phyloP scores from a whole-genome alignment of 2,329 filamentous ascomycete genomes.

The Salinomyces thailandicus region DNA sequence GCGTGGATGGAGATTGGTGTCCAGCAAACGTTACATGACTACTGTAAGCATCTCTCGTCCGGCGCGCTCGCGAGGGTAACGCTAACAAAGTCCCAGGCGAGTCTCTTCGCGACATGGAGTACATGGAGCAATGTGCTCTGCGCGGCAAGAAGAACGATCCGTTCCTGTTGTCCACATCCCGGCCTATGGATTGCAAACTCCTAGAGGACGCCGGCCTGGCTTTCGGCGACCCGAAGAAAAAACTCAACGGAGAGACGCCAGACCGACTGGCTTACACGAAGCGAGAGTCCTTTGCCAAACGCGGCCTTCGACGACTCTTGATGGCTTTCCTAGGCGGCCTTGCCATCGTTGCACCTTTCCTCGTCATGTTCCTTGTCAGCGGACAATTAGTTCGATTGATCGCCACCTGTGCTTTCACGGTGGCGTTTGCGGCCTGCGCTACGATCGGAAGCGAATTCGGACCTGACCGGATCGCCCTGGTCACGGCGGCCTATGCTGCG shows the following conservation, averaged over 20 bases:
- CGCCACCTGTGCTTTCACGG: slow-evolving; percentile 7
- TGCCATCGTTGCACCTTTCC: slow-evolving; percentile 8
- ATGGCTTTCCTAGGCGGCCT: slow-evolving; percentile 10
- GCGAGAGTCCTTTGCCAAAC: slow-evolving; percentile 1
- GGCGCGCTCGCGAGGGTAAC: neutral
- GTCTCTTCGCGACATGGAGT: slow-evolving; percentile 14
- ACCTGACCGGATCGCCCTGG: slow-evolving; percentile 6
- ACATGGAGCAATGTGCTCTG: slow-evolving; percentile 8
- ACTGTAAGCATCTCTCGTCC: slow-evolving; percentile 9
- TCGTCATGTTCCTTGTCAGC: slow-evolving; percentile 7
- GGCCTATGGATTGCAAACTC: slow-evolving; percentile 11
- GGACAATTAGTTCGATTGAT: slow-evolving; percentile 7
- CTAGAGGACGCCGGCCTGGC: slow-evolving; percentile 15
- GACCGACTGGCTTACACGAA: slow-evolving; percentile 4
- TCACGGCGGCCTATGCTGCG: slow-evolving; percentile 11
- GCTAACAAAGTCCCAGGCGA: slow-evolving; percentile 6
- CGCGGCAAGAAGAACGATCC: slow-evolving; percentile 8
- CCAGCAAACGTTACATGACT: slow-evolving; percentile 14
- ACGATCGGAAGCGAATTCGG: slow-evolving; percentile 6
- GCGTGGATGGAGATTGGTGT: slow-evolving; percentile 17
- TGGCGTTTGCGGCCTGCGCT: slow-evolving; percentile 6
- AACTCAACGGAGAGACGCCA: neutral
- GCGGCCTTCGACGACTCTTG: slow-evolving; percentile 4
- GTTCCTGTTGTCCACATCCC: slow-evolving; percentile 13
- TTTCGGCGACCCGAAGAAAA: slow-evolving; percentile 6